phyloP scores from a whole-genome alignment of 2,329 filamentous ascomycete genomes.

The Exophiala phaeomuriformis region DNA sequence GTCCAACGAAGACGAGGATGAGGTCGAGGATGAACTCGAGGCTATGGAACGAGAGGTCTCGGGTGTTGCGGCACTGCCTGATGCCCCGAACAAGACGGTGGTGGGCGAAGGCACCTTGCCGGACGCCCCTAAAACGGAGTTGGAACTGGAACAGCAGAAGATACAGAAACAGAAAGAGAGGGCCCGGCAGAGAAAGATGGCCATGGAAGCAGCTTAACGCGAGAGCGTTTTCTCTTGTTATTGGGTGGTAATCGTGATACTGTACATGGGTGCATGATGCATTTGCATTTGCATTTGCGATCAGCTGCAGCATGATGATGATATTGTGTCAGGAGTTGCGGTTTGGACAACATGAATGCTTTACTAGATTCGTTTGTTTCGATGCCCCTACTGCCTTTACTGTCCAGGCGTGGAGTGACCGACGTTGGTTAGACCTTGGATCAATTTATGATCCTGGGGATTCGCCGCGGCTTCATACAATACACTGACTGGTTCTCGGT shows the following conservation, averaged over 20 bases:
- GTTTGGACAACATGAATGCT: too few relatives aligned
- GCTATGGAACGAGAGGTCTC: slow-evolving; percentile 62
- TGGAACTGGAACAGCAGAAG: slow-evolving; percentile 29
- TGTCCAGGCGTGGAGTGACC: slow-evolving; percentile 38
- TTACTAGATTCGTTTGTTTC: not conserved
- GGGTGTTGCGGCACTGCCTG: slow-evolving; percentile 33
- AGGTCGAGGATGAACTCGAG: slow-evolving; percentile 91
- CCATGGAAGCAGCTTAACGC: slow-evolving; percentile 24
- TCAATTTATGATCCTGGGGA: slow-evolving; percentile 66
- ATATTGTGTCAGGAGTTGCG: too few relatives aligned
- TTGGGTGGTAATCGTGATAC: slow-evolving; percentile 3
- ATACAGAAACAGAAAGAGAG: slow-evolving; percentile 31
- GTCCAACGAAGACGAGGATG: slow-evolving; percentile 91
- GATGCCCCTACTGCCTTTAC: slow-evolving; percentile 25
- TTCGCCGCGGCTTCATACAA: slow-evolving; percentile 92
- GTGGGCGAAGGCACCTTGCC: slow-evolving; percentile 31
- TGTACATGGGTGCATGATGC: too few relatives aligned
- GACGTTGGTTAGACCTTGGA: slow-evolving; percentile 38
- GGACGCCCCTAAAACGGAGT: slow-evolving; percentile 33
- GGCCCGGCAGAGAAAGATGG: slow-evolving; percentile 30
- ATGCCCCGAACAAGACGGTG: slow-evolving; percentile 25
- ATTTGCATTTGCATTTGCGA: too few relatives aligned
- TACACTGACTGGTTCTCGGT: slow-evolving; percentile 73
- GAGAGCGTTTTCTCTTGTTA: slow-evolving; percentile 13
- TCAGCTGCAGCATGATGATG: too few relatives aligned